Base-by-base conservation (phyloP, 108 stramenopile genomes). In the Cyclotella cryptica region DNA sequence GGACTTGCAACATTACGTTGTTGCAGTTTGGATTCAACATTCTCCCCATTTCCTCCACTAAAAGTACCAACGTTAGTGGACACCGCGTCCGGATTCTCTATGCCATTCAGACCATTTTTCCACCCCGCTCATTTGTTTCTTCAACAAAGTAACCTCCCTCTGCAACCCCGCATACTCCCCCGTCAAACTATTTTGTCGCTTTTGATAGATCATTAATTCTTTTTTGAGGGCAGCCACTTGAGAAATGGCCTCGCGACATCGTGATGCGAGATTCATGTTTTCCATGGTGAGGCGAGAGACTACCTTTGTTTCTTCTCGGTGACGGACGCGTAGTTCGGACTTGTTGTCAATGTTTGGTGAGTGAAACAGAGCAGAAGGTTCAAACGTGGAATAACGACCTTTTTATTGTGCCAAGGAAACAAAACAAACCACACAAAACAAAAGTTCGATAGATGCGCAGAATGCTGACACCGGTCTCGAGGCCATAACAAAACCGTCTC, bases 211-310 rank as follows among this genome's bases (percentile, higher is more conserved):
- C 11, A 74, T 75, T 47, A 93, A 26, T 69, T 93, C 89, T 60
- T 82, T 83, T 69, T 91, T 89, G 40, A 93, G 79, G 66, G 81
- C 71, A 24, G 86, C 88, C 8, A 89, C 87, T 62, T 91, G 86
- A 44, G 74, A 80, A 24, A 94, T 90, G 17, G 90, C 89, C 67
- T 90, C 88, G 6, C 90, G 88, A 80, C 88, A 91, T 43, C 88
- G 84, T 22, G 90, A 87, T 47, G 93, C 90, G 53, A 94, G 69
- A 65, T 89, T 90, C 89, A 91, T 94, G 86, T 91, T 91, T 82
- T 91, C 90, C 90, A 91, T 90, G 41, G 91, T 92, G 1, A 94
- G 87, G 26, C 88, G 84, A 3, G 88, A 84, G 30, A 87, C 88
- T 55, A 85, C 87, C 65, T 88, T 87, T 68, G 84, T 86, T 81